Evolutionary conservation across 441 rosid species (phyloP).

Genomic region (Biscutella laevigata): DNA sequence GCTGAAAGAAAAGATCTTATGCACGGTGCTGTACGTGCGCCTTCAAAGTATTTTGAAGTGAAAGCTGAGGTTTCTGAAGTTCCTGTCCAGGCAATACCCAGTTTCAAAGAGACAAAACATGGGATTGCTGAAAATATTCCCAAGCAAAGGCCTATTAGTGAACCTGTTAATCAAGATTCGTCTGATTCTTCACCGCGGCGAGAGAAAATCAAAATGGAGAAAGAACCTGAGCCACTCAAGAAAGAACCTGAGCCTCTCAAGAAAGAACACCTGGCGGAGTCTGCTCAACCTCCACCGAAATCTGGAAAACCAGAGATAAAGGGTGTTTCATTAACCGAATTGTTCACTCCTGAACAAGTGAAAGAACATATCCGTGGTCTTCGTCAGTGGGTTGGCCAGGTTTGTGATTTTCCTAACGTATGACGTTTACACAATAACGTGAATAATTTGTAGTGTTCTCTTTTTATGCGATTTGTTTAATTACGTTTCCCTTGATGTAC

Average conservation of each 20-base stretch:
- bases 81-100: constrained; percentile 42
- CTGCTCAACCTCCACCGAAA: constrained; percentile 53
- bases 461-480: neutral
- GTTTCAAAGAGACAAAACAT: constrained; percentile 37
- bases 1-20: constrained; percentile 42
- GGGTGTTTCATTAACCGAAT: constrained; percentile 92
- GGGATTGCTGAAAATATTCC: constrained; percentile 39
- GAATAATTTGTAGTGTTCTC: neutral
- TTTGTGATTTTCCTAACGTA: constrained; percentile 20
- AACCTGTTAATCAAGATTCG: constrained; percentile 32
- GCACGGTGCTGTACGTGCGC: constrained; percentile 33
- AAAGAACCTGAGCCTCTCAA: constrained; percentile 15
- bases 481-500: neutral
- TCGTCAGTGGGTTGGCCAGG: constrained; percentile 99
- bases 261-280: constrained; percentile 18
- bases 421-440: neutral
- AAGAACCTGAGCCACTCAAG: constrained; percentile 32
- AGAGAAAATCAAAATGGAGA: constrained; percentile 52
- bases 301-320: constrained; percentile 95
- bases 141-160: constrained; percentile 40
- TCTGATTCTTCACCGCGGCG: constrained; percentile 34
- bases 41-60: constrained; percentile 55
- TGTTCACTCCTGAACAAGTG: constrained; percentile 98
- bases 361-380: constrained; percentile 86
- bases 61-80: constrained; percentile 49